These are phyloP conservation scores for barrel medic (Medicago truncatula) DNA, from an alignment of 306 rosid species.

Conservation along the genomic window MtrunA17r5.0-ANR NC_053047.1:11040501-11041000, in stretches of 20 bases:
- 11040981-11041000: conserved; percentile 53
- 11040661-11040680: too few species aligned
- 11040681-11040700: conserved; percentile 12
- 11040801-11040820: conserved; percentile 57
- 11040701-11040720: conserved; percentile 78
- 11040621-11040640: too few species aligned
- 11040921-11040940: conserved; percentile 44
- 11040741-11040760: conserved; percentile 75
- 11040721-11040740: conserved; percentile 87
- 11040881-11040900: conserved; percentile 55
- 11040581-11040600: too few species aligned
- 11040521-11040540: too few species aligned
- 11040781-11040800: conserved; percentile 78
- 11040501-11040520: too few species aligned
- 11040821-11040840: conserved; percentile 49
- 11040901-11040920: conserved; percentile 52
- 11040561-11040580: too few species aligned
- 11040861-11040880: neutral
- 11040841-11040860: neutral
- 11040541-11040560: too few species aligned
- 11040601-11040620: too few species aligned
- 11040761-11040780: conserved; percentile 88
- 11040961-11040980: conserved; percentile 49
- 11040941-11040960: conserved; percentile 52
- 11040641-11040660: too few species aligned